Evolutionary conservation across 2,329 filamentous ascomycete species (phyloP), one percentile per base, ranked within the genome.

Genomic region (Talaromyces marneffei): DNA sequence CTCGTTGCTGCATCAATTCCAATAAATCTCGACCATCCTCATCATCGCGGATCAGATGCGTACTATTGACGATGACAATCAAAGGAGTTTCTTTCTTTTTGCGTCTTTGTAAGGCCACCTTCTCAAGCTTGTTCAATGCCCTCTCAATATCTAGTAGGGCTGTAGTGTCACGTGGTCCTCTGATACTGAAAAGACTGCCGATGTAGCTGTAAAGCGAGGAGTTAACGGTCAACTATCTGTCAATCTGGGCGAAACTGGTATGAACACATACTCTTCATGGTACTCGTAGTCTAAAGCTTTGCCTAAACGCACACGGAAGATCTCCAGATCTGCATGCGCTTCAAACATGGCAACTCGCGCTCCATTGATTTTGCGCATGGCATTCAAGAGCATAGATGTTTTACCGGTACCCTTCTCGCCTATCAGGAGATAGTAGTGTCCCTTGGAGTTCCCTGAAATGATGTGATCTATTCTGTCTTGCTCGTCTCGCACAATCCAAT

Each of bases 361-460:
- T 3, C 92, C 94, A 64, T 96, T 85, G 60, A 92, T 88, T 74
- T 95, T 95, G 59, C 88, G 87, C 93, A 99, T 99, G 8, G 91
- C 91, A 72, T 97, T 91, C 20, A 99, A 82, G 69, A 99, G 79
- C 94, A 99, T 97, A 66, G 90, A 95, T 63, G 90, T 95, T 79
- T 99, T 99, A 6, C 94, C 94, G 0, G 91, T 95, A 4, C 94
- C 94, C 77, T 99, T 97, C 71, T 97, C 94, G 48, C 94, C 94
- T 52, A 97, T 86, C 2, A 99, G 80, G 2, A 99, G 82, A 74
- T 94, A 90, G 71, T 99, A 99, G 71, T 95, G 92, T 10, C 94
- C 94, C 50, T 80, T 80, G 29, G 85, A 81, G 2, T 81, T 77
- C 1, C 94, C 94, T 53, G 83, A 78, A 25, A 99, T 84, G 65